Conservation (phyloP, 2,329 filamentous ascomycete species). For the Pezicula neosporulosa region DNA sequence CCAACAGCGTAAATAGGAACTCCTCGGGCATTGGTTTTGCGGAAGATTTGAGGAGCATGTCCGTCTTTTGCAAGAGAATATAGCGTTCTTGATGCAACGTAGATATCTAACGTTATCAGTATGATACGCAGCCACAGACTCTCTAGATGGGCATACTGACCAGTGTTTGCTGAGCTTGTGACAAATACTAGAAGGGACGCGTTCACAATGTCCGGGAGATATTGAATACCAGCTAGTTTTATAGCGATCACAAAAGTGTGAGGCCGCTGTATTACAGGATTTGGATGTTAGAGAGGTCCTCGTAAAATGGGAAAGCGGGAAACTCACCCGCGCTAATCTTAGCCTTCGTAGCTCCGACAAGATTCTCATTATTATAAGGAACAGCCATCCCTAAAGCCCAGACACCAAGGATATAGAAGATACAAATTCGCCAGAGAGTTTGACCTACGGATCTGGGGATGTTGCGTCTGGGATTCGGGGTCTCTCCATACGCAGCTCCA, state of each 20-base stretch:
- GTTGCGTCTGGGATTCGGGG: slow-evolving; percentile 58
- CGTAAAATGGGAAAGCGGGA: slow-evolving; percentile 17
- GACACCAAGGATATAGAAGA: slow-evolving; percentile 60
- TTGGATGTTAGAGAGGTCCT: slow-evolving; percentile 8
- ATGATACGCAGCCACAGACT: neutral
- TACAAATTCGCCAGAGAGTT: slow-evolving; percentile 56
- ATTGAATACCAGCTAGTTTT: too few species aligned
- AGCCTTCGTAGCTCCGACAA: slow-evolving; percentile 43
- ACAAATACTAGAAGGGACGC: too few species aligned
- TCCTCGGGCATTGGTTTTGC: slow-evolving; percentile 47
- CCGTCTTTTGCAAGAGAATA: slow-evolving; percentile 62
- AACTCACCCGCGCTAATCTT: neutral
- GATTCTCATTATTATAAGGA: slow-evolving; percentile 58
- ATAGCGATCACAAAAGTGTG: neutral
- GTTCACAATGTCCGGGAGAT: too few species aligned
- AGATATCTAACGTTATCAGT: slow-evolving; percentile 39
- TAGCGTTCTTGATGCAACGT: slow-evolving; percentile 66
- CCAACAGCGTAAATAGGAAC: slow-evolving; percentile 42
- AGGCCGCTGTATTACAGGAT: neutral
- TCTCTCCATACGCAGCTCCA: slow-evolving; percentile 62
- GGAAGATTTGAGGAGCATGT: slow-evolving; percentile 53
- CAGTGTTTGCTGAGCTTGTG: neutral
- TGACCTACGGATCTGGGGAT: slow-evolving; percentile 61
- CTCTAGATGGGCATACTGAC: neutral
- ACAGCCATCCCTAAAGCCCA: slow-evolving; percentile 59